Evolutionary conservation across 2,329 filamentous ascomycete species (phyloP).

Genomic region (Paradendryphiella salina): DNA sequence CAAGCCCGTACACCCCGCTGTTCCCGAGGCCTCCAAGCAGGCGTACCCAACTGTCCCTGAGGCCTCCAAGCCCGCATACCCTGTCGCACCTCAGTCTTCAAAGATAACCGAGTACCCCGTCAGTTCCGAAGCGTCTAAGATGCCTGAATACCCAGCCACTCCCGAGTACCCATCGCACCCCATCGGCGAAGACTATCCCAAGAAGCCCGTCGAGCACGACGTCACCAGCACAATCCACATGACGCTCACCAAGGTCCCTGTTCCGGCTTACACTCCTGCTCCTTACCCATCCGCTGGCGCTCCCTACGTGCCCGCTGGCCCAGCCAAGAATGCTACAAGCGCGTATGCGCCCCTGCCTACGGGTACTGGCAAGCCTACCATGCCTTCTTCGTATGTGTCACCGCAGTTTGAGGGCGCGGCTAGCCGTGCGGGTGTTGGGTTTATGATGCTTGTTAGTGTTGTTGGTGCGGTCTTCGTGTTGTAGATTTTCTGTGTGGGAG

Average conservation of each 20-base stretch:
- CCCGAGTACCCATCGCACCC: not conserved
- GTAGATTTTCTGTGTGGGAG: constrained; percentile 11
- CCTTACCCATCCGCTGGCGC: constrained; percentile 15
- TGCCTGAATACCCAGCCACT: constrained; percentile 8
- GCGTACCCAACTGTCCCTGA: constrained; percentile 4
- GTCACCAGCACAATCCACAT: constrained; percentile 15
- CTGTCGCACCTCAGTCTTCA: not conserved
- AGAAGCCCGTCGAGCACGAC: constrained; percentile 16
- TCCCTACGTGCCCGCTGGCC: constrained; percentile 9
- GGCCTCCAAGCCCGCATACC: constrained; percentile 4
- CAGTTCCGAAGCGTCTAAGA: not conserved
- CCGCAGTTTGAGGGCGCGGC: constrained; percentile 34
- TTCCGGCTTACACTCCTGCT: constrained; percentile 17
- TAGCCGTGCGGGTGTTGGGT: constrained; percentile 26
- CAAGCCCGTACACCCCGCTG: constrained; percentile 8
- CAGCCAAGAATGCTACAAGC: constrained; percentile 13
- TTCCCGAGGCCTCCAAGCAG: not conserved
- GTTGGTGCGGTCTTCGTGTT: constrained; percentile 29
- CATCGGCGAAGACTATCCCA: constrained; percentile 17
- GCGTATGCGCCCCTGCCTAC: constrained; percentile 18
- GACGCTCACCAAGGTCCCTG: constrained; percentile 31
- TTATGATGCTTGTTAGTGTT: constrained; percentile 23
- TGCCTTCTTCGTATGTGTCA: constrained; percentile 17
- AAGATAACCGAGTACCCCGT: constrained; percentile 5
- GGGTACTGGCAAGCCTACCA: constrained; percentile 19